Evolutionary conservation across 805 yeast genomes (phyloP).

Genomic region (Ogataea populi-albae): DNA sequence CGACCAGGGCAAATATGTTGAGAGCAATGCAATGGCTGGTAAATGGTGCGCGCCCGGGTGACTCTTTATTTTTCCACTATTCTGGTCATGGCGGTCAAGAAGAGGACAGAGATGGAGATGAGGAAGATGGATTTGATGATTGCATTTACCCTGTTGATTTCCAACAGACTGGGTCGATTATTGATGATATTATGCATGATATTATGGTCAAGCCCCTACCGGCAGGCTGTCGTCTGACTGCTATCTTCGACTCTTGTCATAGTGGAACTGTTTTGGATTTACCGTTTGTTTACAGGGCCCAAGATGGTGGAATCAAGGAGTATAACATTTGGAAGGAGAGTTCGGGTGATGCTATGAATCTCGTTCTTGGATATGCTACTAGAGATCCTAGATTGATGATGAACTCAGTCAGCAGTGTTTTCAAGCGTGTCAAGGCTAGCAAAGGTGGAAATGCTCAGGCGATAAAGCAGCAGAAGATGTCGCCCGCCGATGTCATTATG

Average conservation of each 20-base stretch:
- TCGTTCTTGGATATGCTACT: constrained; percentile 56
- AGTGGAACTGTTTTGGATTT: constrained; percentile 80
- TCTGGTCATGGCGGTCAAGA: constrained; percentile 87
- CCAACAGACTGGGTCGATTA: constrained; percentile 60
- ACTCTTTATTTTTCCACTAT: constrained; percentile 76
- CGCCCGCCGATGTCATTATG: constrained; percentile 74
- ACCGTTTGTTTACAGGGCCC: constrained; percentile 70
- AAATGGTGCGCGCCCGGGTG: constrained; percentile 68
- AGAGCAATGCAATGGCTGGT: constrained; percentile 84
- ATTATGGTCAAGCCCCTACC: constrained; percentile 67
- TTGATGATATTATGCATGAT: constrained; percentile 73
- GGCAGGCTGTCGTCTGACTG: constrained; percentile 74
- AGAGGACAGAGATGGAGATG: constrained; percentile 47
- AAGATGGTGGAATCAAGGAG: constrained; percentile 80
- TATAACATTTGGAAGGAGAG: constrained; percentile 76
- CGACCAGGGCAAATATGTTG: constrained; percentile 67
- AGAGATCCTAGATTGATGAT: constrained; percentile 51
- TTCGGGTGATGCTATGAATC: constrained; percentile 60
- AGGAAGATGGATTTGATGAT: constrained; percentile 36
- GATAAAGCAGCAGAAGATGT: constrained; percentile 54
- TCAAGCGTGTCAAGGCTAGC: constrained; percentile 32
- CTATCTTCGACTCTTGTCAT: constrained; percentile 82
- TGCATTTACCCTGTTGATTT: constrained; percentile 43
- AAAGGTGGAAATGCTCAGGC: constrained; percentile 35
- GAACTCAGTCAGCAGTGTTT: constrained; percentile 35